Evolutionary conservation across 805 yeast species (phyloP), one percentile per base, ranked within the genome.

Genomic region (Priceomyces castillae): DNA sequence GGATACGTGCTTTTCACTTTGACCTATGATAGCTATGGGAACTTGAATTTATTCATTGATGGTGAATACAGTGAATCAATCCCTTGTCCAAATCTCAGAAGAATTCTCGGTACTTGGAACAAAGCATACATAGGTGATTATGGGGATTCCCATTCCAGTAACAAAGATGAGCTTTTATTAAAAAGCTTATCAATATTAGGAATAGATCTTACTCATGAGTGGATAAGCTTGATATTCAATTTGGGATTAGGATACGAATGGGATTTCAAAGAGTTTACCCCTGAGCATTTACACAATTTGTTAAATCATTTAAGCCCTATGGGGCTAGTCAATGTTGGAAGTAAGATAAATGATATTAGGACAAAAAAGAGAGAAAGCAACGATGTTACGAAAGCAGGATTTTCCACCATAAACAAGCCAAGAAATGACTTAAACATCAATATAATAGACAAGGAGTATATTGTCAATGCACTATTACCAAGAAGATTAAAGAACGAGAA

Each of bases 161-260:
- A 35, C n/a, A 45, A 54, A 22, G 58, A 56, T 30, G 71, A 67
- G 38, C 40, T 73, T 14, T 40, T 67, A 7, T 26, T 71, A 1
- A 58, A 62, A 30, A 78, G 69, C 46, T 50, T 78, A 2, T 47
- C 71, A 10, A 47, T 80, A 0, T 49, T 78, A 12, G 65, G 66
- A 34, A 58, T 52, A 2, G 49, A 60, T 2, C 62, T 71, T 25
- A 58, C 74, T 0, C 57, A 61, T 33, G 81, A 77, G 44, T 82
- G 87, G 87, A 62, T 80, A 0, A 56, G 65, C 19, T 48, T 77
- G 3, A 62, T 81, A 0, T 74, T 67, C 47, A 62, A 62, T 40
- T 55, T 82, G 38, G 74, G 74, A 0, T 41, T 64, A 16, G 82
- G 78, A 0, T 74, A 69, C 34, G 62, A 63, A n/a, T 81, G 82